phyloP scores from a whole-genome alignment of 2,329 filamentous ascomycete species.

The Exophiala aquamarina region DNA sequence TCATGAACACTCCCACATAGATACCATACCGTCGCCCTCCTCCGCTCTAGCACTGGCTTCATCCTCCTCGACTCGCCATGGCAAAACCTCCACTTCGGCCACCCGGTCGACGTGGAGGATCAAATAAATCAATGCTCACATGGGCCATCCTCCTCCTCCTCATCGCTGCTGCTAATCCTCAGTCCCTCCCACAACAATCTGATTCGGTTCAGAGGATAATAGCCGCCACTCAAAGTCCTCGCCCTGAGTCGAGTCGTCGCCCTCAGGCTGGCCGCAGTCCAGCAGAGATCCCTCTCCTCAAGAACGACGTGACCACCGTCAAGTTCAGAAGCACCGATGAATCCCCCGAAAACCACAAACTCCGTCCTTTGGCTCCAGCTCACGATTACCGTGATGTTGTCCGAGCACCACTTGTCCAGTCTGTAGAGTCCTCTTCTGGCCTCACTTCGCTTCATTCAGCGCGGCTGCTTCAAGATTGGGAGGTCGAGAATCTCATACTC shows the following conservation, averaged over 20 bases:
- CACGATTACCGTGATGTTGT: conserved; percentile 66
- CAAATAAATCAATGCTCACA: conserved; percentile 24
- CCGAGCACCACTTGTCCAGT: conserved; percentile 84
- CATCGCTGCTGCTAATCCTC: conserved; percentile 18
- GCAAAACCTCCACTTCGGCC: conserved; percentile 27
- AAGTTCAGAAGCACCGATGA: conserved; percentile 28
- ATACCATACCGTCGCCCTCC: neutral
- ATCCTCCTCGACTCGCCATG: conserved; percentile 16
- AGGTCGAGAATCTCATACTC: conserved; percentile 99
- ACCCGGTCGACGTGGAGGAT: conserved; percentile 24
- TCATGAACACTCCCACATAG: no score
- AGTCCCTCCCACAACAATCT: conserved; percentile 7
- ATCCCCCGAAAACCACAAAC: conserved; percentile 23
- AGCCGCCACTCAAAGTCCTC: conserved; percentile 19
- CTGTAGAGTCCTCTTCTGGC: conserved; percentile 62
- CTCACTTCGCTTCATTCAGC: conserved; percentile 83
- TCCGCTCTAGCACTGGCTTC: neutral
- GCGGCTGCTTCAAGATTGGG: conserved; percentile 98
- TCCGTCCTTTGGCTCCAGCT: conserved; percentile 86
- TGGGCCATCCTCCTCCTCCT: conserved; percentile 26
- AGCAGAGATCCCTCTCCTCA: conserved; percentile 28
- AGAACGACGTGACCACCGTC: conserved; percentile 27
- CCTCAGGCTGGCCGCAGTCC: conserved; percentile 30
- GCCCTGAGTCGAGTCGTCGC: conserved; percentile 16
- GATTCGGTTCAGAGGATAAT: conserved; percentile 21